Percentiles rank a stretch among this genome's conserved stretches.
These are phyloP conservation scores for Penicillium italicum DNA, from an alignment of 2,329 filamentous ascomycete species.

Conservation along the genomic window DNA sequence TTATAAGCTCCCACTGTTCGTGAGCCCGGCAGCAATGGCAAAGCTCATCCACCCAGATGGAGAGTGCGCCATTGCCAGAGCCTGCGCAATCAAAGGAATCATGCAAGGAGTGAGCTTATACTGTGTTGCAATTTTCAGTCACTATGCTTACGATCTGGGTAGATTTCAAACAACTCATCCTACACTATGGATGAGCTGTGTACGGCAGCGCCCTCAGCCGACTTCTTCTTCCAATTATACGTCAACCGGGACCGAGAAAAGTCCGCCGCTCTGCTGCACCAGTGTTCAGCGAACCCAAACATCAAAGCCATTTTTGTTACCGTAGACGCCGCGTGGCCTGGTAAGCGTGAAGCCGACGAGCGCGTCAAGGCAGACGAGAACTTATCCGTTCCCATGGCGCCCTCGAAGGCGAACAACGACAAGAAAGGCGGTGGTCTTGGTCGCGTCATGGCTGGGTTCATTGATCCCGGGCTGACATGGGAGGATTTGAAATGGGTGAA, in stretches of 20 bases:
- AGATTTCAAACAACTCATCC: slow-evolving; percentile 60
- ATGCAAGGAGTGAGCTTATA: slow-evolving; percentile 51
- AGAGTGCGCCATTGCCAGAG: slow-evolving; percentile 57
- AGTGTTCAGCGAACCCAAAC: slow-evolving; percentile 41
- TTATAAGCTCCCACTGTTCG: slow-evolving; percentile 58
- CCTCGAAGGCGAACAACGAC: slow-evolving; percentile 47
- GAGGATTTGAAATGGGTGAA: slow-evolving; percentile 54
- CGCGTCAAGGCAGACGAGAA: slow-evolving; percentile 49
- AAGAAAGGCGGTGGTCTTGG: slow-evolving; percentile 54
- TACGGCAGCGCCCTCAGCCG: slow-evolving; percentile 38
- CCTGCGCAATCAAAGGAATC: slow-evolving; percentile 50
- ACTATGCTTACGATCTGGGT: not conserved
- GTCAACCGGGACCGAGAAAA: slow-evolving; percentile 52
- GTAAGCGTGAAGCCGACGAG: slow-evolving; percentile 57
- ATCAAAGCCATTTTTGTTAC: slow-evolving; percentile 51
- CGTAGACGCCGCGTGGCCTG: slow-evolving; percentile 54
- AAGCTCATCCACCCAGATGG: slow-evolving; percentile 61
- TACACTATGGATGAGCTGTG: slow-evolving; percentile 56
- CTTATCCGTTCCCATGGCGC: slow-evolving; percentile 44
- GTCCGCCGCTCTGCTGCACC: slow-evolving; percentile 46
- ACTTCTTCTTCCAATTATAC: slow-evolving; percentile 56
- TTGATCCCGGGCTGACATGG: slow-evolving; percentile 53
- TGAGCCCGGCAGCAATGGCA: slow-evolving; percentile 63
- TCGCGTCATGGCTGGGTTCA: slow-evolving; percentile 51
- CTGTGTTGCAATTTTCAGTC: not conserved